A percentile compares a stretch with the other conserved stretches of the same genome.
These are phyloP conservation scores for Lentinula detonsa DNA, from an alignment of 768 basidiomycete species.

Conservation along the genomic window DNA sequence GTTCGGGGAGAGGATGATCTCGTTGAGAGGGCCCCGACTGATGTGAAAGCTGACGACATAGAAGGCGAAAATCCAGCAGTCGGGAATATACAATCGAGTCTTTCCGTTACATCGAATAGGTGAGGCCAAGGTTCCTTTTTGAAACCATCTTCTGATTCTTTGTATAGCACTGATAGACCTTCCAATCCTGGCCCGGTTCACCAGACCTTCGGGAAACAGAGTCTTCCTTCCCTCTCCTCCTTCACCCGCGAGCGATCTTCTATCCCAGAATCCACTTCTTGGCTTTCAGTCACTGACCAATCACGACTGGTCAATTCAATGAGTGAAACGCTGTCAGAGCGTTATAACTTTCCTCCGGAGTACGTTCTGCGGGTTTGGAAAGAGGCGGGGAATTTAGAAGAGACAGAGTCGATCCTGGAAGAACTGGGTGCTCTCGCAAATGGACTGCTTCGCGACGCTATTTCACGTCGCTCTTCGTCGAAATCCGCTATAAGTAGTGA, in stretches of 20 bases:
- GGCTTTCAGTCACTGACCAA: background rate
- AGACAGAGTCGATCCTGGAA: background rate
- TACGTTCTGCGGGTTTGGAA: background rate
- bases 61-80: background rate
- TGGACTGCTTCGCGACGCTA: background rate
- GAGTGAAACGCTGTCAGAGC: background rate
- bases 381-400: background rate
- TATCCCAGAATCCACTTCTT: background rate
- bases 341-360: background rate
- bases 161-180: background rate
- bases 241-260: background rate
- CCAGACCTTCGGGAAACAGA: background rate
- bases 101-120: background rate
- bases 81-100: background rate
- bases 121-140: background rate
- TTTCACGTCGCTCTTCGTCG: background rate
- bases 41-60: background rate
- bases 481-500: background rate
- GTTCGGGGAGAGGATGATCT: background rate
- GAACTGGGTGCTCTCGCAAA: background rate
- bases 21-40: background rate
- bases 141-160: background rate
- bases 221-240: background rate
- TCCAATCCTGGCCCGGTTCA: background rate
- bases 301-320: background rate